These are phyloP conservation scores for Saturnispora quitensis DNA, from an alignment of 805 yeast genomes.

Conservation along the genomic window DNA sequence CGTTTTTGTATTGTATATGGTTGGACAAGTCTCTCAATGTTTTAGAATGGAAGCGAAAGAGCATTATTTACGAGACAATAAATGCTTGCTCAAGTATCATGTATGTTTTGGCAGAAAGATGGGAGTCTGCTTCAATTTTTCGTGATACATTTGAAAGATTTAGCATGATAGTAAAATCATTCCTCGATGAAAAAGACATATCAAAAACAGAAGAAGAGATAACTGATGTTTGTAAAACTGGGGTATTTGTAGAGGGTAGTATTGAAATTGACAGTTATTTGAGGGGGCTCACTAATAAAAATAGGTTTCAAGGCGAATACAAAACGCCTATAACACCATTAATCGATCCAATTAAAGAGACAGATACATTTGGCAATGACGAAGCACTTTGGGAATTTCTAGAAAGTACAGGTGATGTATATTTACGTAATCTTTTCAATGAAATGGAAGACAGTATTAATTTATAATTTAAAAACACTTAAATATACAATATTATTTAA, in stretches of 20 bases:
- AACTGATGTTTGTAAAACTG: background rate
- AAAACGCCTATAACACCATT: background rate
- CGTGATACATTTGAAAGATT: conserved; percentile 25
- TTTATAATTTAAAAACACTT: background rate
- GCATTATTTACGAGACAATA: conserved; percentile 24
- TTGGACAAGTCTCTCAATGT: conserved; percentile 20
- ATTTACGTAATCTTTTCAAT: conserved; percentile 22
- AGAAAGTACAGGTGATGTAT: conserved; percentile 25
- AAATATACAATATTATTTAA: background rate
- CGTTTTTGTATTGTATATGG: conserved; percentile 28
- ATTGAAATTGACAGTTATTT: conserved; percentile 13
- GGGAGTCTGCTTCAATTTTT: conserved; percentile 20
- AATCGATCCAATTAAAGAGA: conserved; percentile 2
- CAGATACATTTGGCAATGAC: conserved; percentile 3
- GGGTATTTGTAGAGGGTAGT: conserved; percentile 13
- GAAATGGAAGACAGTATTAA: conserved; percentile 22
- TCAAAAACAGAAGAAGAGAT: background rate
- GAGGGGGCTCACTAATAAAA: conserved; percentile 1
- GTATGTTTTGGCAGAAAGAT: conserved; percentile 25
- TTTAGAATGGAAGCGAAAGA: conserved; percentile 20
- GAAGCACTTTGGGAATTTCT: conserved; percentile 25
- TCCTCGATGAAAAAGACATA: conserved; percentile 1
- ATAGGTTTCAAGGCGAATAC: background rate
- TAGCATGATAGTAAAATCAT: conserved; percentile 11
- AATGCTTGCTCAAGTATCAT: conserved; percentile 24